These are phyloP conservation scores for Phytophthora cryptogea DNA, from an alignment of 352 stramenopile genomes.

Conservation along the genomic window DNA sequence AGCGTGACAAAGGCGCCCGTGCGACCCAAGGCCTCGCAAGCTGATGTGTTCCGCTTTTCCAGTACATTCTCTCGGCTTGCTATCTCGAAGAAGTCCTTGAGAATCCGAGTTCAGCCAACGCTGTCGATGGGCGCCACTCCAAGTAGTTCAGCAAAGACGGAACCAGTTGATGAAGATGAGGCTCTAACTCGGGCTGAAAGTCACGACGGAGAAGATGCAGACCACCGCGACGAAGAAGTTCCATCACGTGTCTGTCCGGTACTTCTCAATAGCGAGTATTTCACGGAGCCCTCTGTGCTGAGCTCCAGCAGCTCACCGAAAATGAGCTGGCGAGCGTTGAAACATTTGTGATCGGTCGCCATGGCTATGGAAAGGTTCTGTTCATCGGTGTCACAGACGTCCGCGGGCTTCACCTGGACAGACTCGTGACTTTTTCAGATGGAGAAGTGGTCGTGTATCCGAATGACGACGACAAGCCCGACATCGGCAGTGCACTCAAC, in stretches of 20 bases:
- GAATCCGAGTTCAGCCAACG: slow-evolving; percentile 10
- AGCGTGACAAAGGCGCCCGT: neutral
- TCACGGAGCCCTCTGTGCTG: slow-evolving; percentile 38
- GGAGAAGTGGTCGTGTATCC: slow-evolving; percentile 54
- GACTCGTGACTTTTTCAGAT: slow-evolving; percentile 42
- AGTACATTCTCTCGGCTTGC: slow-evolving; percentile 27
- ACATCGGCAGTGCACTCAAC: slow-evolving; percentile 44
- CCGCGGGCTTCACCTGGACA: slow-evolving; percentile 49
- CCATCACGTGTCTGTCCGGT: slow-evolving; percentile 20
- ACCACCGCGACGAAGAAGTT: neutral
- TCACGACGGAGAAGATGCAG: neutral
- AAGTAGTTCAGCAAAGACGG: neutral
- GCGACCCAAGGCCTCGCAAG: slow-evolving; percentile 2
- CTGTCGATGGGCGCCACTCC: neutral
- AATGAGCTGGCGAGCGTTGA: slow-evolving; percentile 44
- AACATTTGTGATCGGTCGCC: slow-evolving; percentile 46
- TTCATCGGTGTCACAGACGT: slow-evolving; percentile 51
- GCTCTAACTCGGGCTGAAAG: neutral
- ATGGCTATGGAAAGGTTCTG: slow-evolving; percentile 39
- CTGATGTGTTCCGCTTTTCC: slow-evolving; percentile 22
- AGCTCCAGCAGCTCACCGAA: slow-evolving; percentile 44
- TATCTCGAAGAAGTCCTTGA: slow-evolving; percentile 17
- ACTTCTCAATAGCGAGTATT: slow-evolving; percentile 46
- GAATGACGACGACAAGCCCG: slow-evolving; percentile 44
- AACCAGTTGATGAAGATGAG: neutral